Evolutionary conservation across 495 filamentous ascomycete genomes (phyloP).

Genomic region (Hypomontagnella monticulosa): DNA sequence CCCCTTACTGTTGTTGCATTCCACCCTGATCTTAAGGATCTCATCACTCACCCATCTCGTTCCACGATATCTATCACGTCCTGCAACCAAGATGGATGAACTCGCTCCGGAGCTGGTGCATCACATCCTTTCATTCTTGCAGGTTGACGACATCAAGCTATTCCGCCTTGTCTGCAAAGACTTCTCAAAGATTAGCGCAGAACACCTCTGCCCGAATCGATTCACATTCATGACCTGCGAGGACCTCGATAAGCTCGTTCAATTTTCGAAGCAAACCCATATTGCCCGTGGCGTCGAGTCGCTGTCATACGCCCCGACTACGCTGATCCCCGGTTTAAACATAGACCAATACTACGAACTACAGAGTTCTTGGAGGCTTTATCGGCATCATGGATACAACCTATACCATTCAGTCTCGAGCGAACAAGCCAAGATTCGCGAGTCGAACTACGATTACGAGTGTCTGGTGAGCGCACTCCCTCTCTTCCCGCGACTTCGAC

Average conservation of each 20-base stretch:
- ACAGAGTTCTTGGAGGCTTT: background rate
- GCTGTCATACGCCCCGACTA: constrained; percentile 17
- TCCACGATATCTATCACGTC: background rate
- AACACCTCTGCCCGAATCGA: constrained; percentile 19
- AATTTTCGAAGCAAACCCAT: constrained; percentile 15
- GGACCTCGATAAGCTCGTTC: constrained; percentile 1
- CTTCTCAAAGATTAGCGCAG: constrained; percentile 22
- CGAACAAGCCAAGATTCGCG: background rate
- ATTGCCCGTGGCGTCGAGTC: constrained; percentile 22
- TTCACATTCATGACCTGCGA: constrained; percentile 11
- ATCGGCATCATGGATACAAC: background rate
- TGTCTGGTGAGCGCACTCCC: background rate
- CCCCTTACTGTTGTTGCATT: too few species aligned
- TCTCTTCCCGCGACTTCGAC: background rate
- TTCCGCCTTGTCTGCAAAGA: constrained; percentile 32
- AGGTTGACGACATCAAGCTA: constrained; percentile 1
- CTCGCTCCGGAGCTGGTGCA: constrained; percentile 21
- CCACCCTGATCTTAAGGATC: too few species aligned
- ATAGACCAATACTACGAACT: too few species aligned
- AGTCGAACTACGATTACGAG: background rate
- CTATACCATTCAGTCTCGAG: too few species aligned
- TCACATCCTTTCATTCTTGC: constrained; percentile 21
- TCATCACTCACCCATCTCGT: too few species aligned
- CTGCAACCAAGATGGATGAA: constrained; percentile 20
- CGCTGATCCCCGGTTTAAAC: background rate